phyloP scores from a whole-genome alignment of 2,329 filamentous ascomycete genomes.

The Monosporascus sp. region DNA sequence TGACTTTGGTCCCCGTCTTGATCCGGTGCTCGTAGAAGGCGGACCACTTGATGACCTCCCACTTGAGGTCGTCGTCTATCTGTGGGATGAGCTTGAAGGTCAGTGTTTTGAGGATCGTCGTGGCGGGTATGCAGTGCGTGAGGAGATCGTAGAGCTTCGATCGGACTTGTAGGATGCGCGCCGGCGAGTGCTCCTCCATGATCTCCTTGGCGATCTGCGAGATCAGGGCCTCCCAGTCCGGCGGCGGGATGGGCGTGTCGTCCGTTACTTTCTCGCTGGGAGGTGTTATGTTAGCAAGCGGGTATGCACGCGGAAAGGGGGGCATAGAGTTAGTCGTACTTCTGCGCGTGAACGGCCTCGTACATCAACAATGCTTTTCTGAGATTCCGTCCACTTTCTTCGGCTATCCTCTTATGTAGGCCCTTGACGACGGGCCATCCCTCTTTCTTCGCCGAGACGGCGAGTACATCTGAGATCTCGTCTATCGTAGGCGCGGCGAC shows the following conservation, averaged over 20 bases:
- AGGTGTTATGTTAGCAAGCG: slow-evolving; percentile 23
- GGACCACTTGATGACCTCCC: slow-evolving; percentile 90
- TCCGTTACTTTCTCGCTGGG: slow-evolving; percentile 83
- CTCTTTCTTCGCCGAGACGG: slow-evolving; percentile 67
- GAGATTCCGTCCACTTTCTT: slow-evolving; percentile 85
- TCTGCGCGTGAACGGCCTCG: slow-evolving; percentile 93
- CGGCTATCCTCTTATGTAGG: slow-evolving; percentile 79
- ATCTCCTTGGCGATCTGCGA: slow-evolving; percentile 88
- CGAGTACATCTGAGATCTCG: slow-evolving; percentile 78
- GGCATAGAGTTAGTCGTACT: slow-evolving; percentile 51
- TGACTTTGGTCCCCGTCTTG: slow-evolving; percentile 87
- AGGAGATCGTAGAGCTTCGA: slow-evolving; percentile 95
- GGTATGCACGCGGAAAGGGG: background rate
- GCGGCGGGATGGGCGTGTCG: slow-evolving; percentile 82
- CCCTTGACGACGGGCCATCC: slow-evolving; percentile 72
- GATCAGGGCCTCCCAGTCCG: slow-evolving; percentile 95
- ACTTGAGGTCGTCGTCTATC: slow-evolving; percentile 84
- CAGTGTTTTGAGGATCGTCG: slow-evolving; percentile 88
- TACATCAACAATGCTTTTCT: slow-evolving; percentile 91
- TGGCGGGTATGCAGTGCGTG: slow-evolving; percentile 94
- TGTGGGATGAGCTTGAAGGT: slow-evolving; percentile 87
- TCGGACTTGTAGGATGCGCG: slow-evolving; percentile 79
- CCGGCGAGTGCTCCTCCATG: slow-evolving; percentile 85
- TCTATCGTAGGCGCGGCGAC: slow-evolving; percentile 83
- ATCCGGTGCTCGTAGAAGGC: slow-evolving; percentile 97